phyloP scores from a whole-genome alignment of 108 stramenopile genomes.

The Skeletonema potamos region DNA sequence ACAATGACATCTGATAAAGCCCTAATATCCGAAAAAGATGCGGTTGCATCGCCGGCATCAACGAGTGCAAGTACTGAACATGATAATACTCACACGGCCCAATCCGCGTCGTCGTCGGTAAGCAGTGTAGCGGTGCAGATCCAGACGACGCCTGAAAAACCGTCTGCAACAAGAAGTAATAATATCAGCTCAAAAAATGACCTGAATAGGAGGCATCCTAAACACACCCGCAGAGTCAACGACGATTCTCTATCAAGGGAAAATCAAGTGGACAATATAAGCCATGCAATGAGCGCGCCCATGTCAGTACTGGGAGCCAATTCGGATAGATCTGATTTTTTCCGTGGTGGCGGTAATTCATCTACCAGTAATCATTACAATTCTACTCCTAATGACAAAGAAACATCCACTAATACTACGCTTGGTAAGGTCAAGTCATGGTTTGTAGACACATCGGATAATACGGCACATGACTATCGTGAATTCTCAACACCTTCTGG shows the following conservation, averaged over 20 bases:
- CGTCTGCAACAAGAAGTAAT: neutral
- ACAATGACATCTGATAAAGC: neutral
- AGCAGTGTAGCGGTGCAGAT: too few relatives aligned
- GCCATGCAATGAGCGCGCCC: neutral
- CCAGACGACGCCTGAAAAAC: neutral
- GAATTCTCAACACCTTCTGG: neutral
- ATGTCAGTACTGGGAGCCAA: slow-evolving; percentile 7
- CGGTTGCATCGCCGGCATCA: neutral
- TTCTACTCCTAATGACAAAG: neutral
- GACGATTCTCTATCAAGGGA: neutral
- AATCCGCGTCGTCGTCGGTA: too few relatives aligned
- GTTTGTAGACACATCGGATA: neutral
- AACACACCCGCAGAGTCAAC: neutral
- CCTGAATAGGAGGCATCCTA: neutral
- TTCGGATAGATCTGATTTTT: slow-evolving; percentile 9
- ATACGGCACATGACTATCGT: neutral
- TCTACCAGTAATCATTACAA: neutral
- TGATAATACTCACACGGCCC: neutral
- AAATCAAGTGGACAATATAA: neutral
- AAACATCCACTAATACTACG: neutral
- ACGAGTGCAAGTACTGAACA: neutral
- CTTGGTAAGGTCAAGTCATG: neutral
- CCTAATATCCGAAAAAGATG: neutral
- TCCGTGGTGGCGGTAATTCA: neutral
- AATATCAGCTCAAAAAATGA: neutral